Evolutionary conservation across 1,139 yeast species (phyloP).

Genomic region (Lodderomyces margitis): DNA sequence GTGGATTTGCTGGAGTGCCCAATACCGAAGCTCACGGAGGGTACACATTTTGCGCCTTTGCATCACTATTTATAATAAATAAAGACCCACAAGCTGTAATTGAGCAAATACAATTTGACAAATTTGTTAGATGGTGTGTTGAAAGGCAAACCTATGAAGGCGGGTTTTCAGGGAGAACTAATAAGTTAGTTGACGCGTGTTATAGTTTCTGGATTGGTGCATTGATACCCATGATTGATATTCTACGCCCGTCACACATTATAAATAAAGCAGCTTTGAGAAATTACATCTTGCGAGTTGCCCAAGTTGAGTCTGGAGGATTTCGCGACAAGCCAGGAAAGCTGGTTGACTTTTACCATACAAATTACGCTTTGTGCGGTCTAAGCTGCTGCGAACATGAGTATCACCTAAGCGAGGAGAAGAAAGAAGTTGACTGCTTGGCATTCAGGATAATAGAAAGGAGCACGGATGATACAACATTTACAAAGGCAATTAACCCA

Average conservation of each 20-base stretch:
- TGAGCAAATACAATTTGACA: conserved; percentile 22
- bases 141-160: conserved; percentile 76
- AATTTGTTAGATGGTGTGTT: conserved; percentile 61
- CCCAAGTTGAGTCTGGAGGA: conserved; percentile 72
- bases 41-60: conserved; percentile 86
- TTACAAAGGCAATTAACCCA: conserved; percentile 51
- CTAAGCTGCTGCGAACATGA: conserved; percentile 64
- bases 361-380: conserved; percentile 82
- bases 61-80: conserved; percentile 47
- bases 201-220: conserved; percentile 97
- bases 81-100: neutral
- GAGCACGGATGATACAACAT: conserved; percentile 20
- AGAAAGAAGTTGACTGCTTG: conserved; percentile 18
- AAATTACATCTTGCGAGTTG: conserved; percentile 69
- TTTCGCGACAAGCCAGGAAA: conserved; percentile 86
- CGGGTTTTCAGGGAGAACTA: conserved; percentile 86
- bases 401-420: conserved; percentile 27
- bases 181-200: conserved; percentile 94
- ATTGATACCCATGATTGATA: conserved; percentile 60
- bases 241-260: conserved; percentile 22
- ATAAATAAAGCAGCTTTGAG: conserved; percentile 57
- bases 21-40: conserved; percentile 96
- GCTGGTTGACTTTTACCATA: conserved; percentile 81
- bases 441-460: conserved; percentile 29
- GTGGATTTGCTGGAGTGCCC: conserved; percentile 88